Conservation (phyloP, 352 stramenopile genomes). For the Phytophthora sansomeana region DNA sequence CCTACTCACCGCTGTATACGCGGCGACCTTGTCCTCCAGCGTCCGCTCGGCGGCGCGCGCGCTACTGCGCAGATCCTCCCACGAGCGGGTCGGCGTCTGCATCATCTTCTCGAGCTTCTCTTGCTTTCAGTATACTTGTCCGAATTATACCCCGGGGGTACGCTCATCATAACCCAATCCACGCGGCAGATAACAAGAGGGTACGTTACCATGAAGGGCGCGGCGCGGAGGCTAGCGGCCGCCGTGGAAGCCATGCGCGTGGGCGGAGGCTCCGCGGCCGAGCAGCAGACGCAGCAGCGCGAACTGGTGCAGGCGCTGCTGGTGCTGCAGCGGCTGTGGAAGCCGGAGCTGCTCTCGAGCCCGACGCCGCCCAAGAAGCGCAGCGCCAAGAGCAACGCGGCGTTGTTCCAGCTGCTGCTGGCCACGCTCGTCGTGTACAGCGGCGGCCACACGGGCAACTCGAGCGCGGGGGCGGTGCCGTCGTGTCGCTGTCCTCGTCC, state of each 20-base stretch:
- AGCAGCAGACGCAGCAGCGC: slow-evolving; percentile 48
- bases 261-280: slow-evolving; percentile 31
- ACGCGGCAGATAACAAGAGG: slow-evolving; percentile 3
- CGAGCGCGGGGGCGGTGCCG: slow-evolving; percentile 43
- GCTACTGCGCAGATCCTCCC: slow-evolving; percentile 79
- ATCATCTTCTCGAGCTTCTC: slow-evolving; percentile 44
- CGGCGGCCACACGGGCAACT: slow-evolving; percentile 46
- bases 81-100: slow-evolving; percentile 68
- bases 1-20: slow-evolving; percentile 72
- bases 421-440: slow-evolving; percentile 77
- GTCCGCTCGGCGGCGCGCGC: slow-evolving; percentile 77
- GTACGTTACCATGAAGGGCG: slow-evolving; percentile 36
- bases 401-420: slow-evolving; percentile 72
- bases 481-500: slow-evolving; percentile 63
- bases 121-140: slow-evolving; percentile 13
- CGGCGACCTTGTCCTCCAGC: slow-evolving; percentile 85
- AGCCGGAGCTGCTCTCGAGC: slow-evolving; percentile 41
- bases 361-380: slow-evolving; percentile 25
- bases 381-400: slow-evolving; percentile 41
- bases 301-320: slow-evolving; percentile 67
- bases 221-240: slow-evolving; percentile 52
- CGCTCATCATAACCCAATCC: slow-evolving; percentile 1
- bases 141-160: slow-evolving; percentile 7
- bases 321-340: slow-evolving; percentile 65
- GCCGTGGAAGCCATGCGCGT: slow-evolving; percentile 58